Percentiles rank a stretch among this genome's conserved stretches.
These are phyloP conservation scores for Talaromyces sp. DNA, from an alignment of 2,329 filamentous ascomycete genomes.

Conservation along the genomic window DNA sequence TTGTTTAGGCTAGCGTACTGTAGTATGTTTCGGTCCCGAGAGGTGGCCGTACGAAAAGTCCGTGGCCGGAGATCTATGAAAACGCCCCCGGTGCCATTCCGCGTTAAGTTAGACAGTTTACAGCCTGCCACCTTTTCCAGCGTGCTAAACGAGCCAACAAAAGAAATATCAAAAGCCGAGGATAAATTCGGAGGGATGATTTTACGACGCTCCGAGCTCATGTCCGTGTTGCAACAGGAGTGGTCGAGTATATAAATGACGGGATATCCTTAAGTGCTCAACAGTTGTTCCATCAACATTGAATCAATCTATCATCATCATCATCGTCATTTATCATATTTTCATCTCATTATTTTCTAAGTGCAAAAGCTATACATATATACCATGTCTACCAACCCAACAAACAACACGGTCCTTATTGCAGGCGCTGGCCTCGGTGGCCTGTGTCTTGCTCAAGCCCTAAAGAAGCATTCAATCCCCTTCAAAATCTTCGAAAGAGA, in stretches of 20 bases:
- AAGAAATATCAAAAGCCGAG: not conserved
- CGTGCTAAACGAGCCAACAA: not conserved
- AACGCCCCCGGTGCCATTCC: not conserved
- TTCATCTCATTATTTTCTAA: not conserved
- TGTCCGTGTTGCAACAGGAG: not conserved
- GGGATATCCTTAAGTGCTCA: not conserved
- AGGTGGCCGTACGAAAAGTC: not conserved
- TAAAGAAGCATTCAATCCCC: constrained; percentile 27
- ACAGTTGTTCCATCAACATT: not conserved
- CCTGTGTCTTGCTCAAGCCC: constrained; percentile 31
- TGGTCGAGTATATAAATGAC: not conserved
- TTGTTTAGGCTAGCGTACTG: not conserved
- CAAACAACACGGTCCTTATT: constrained; percentile 24
- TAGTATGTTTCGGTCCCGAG: not conserved
- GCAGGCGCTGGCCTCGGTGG: constrained; percentile 33
- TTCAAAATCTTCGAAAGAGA: constrained; percentile 35
- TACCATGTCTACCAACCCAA: not conserved
- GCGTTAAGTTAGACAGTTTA: not conserved
- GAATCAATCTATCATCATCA: not conserved
- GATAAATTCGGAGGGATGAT: not conserved
- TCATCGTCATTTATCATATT: not conserved
- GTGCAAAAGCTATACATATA: not conserved
- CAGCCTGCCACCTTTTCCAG: not conserved
- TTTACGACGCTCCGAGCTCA: not conserved
- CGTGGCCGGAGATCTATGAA: not conserved